Evolutionary conservation across 2,329 filamentous ascomycete species (phyloP), one percentile per base, ranked within the genome.

Genomic region (Ceratocystis albifundus): DNA sequence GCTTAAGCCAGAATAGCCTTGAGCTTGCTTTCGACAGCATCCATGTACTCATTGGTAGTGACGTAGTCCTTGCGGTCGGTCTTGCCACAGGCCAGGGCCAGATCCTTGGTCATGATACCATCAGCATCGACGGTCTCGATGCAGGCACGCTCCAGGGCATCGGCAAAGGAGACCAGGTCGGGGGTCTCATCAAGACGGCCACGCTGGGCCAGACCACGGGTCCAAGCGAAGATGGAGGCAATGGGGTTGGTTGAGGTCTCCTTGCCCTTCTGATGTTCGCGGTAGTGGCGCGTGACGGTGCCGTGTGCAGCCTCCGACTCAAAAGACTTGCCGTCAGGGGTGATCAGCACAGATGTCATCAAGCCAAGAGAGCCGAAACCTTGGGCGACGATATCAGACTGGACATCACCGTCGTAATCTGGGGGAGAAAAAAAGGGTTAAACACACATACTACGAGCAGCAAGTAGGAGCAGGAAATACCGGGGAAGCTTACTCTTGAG

Each of bases 381-480:
- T 80, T 99, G 94, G 68, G 94, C 94, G 70, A 99, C 90, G 73
- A 97, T 93, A 76, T 99, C 94, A 76, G 92, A 96, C 80, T 97
- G 94, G 70, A 99, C 94, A 74, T 99, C 94, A 77, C 94, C 94
- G 74, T 97, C 94, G 80, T 97, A 96, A 86, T 97, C 90, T 96
- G 71, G 3, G 20, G 57, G 12, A 25, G 28, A 5, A 4, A 5
- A 48, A 63, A 65, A 57, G 32, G 2, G 44, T 64, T 57, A 57
- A n/a, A 45, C 4, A 28, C 4, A 30, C 8, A 45, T 10, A 41
- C 3, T 22, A 4, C 25, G 1, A 8, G 17, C n/a, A 20, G 20
- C 17, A 8, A 17, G 25, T 7, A 10, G 45, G 41, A 3, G 46
- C 50, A 1, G n/a, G n/a, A 25, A 12, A 41, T 15, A 10, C 36